These are phyloP conservation scores for Podospora conica DNA, from an alignment of 495 filamentous ascomycete genomes.

Conservation along the genomic window DNA sequence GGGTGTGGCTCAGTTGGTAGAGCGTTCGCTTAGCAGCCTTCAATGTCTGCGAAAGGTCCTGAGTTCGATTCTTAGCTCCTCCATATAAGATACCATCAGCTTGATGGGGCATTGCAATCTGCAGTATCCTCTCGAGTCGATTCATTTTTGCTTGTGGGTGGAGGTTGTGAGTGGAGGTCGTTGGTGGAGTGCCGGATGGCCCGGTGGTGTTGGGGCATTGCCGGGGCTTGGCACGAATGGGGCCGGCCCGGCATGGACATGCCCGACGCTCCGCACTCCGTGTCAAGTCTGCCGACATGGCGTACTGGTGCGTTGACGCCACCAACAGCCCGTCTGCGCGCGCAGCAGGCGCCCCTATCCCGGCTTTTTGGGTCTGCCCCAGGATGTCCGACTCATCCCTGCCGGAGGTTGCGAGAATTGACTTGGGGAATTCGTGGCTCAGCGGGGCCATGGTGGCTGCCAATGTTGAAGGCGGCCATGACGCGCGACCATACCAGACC, in stretches of 20 bases:
- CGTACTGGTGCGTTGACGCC: neutral
- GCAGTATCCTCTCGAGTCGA: neutral
- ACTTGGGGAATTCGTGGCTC: neutral
- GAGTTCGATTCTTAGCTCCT: slow-evolving; percentile 2
- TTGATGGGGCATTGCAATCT: neutral
- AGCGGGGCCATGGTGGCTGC: neutral
- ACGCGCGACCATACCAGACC: neutral
- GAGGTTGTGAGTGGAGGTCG: neutral
- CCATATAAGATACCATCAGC: neutral
- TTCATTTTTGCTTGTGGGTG: neutral
- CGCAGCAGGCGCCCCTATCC: neutral
- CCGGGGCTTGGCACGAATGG: neutral
- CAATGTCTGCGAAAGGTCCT: slow-evolving; percentile 2
- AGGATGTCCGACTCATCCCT: neutral
- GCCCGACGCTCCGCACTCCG: neutral
- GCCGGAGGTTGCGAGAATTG: neutral
- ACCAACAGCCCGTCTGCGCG: neutral
- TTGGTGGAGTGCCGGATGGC: neutral
- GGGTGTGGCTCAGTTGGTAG: neutral
- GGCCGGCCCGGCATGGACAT: no score
- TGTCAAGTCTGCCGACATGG: neutral
- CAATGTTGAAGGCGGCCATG: neutral
- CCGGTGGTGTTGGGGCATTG: neutral
- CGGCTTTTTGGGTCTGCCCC: neutral
- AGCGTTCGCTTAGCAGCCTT: neutral